Evolutionary conservation across 2,329 filamentous ascomycete genomes (phyloP).

Genomic region (Aspergillus pseudonomiae): DNA sequence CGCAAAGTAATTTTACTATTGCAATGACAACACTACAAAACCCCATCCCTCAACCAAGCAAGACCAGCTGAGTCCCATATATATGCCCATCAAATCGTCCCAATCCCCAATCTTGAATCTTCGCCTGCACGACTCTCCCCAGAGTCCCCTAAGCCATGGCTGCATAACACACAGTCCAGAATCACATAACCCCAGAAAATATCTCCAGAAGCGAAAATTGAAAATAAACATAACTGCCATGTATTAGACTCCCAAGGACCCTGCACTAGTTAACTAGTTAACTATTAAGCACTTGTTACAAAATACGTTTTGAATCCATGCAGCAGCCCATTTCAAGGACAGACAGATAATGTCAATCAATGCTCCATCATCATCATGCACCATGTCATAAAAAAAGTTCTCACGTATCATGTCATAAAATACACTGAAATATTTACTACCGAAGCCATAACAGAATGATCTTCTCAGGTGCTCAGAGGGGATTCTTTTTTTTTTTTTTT

Average conservation of each 20-base stretch:
- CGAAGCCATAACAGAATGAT: background rate
- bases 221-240: no score
- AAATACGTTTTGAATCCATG: no score
- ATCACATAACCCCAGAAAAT: slow-evolving; percentile 47
- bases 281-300: no score
- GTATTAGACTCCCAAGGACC: no score
- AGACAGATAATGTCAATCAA: no score
- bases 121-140: slow-evolving; percentile 45
- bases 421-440: slow-evolving; percentile 5
- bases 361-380: no score
- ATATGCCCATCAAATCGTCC: slow-evolving; percentile 57
- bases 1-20: no score
- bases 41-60: slow-evolving; percentile 48
- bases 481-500: background rate
- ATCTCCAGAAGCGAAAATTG: no score
- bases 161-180: slow-evolving; percentile 63
- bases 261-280: no score
- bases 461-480: background rate
- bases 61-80: slow-evolving; percentile 53
- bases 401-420: background rate
- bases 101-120: slow-evolving; percentile 56
- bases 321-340: no score
- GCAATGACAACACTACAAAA: no score
- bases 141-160: slow-evolving; percentile 48
- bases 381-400: no score